Evolutionary conservation across 208 protist species (phyloP).

Genomic region (Wallacemonas sp.): DNA sequence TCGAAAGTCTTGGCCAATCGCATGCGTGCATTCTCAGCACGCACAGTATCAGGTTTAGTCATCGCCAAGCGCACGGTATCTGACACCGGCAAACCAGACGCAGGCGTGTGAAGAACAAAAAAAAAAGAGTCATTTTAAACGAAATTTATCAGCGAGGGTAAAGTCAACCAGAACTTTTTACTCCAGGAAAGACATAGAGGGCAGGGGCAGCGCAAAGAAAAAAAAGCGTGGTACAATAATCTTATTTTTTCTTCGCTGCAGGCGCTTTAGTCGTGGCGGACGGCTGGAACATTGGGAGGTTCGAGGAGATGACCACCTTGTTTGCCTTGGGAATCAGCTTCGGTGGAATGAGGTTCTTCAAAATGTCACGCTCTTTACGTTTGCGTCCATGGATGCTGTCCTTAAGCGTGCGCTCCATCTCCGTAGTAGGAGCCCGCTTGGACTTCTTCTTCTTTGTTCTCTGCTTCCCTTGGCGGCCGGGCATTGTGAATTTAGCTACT

Average conservation of each 20-base stretch:
- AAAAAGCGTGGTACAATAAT: not conserved
- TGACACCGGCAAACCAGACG: no score
- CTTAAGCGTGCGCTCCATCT: constrained; percentile 88
- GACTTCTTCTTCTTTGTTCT: constrained; percentile 88
- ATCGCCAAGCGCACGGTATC: no score
- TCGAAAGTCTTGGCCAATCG: no score
- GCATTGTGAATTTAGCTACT: constrained; percentile 43
- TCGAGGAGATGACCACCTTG: constrained; percentile 48
- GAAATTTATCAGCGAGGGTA: no score
- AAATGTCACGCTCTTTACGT: constrained; percentile 77
- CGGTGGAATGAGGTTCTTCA: constrained; percentile 80
- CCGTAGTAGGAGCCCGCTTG: constrained; percentile 69
- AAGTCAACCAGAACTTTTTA: not conserved
- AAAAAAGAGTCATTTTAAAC: no score
- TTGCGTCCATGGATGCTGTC: constrained; percentile 88
- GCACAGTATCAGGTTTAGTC: no score
- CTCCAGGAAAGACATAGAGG: not conserved
- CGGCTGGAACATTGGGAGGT: constrained; percentile 84
- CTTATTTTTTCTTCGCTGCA: not conserved
- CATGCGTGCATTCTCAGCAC: no score
- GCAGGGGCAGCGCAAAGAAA: not conserved
- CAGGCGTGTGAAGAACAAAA: not conserved
- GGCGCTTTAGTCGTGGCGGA: not conserved
- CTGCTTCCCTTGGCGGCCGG: constrained; percentile 87
- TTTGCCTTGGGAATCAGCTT: constrained; percentile 56